Base-by-base conservation (phyloP, 2,329 filamentous ascomycete species). In the Botrytis galanthina region DNA sequence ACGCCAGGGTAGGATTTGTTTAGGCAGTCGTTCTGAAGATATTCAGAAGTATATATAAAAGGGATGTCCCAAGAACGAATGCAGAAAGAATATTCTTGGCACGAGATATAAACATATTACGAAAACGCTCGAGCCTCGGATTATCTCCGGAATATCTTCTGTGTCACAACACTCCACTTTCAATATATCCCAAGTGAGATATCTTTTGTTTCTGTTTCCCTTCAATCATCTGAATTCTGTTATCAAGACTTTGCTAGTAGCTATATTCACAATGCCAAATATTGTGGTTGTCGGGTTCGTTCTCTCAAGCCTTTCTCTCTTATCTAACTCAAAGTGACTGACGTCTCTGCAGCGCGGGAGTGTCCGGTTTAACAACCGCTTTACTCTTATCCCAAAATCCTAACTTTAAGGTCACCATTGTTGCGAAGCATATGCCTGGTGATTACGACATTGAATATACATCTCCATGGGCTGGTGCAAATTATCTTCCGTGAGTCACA, bases 391-490 rank as follows among this genome's bases (percentile, higher is more conserved):
- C 90, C 20, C 85, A 85, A 74, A 86, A 89, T 77, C 82, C 84
- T 8, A 79, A 82, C 18, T 86, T 90, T 77, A 84, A 85, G 39
- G 83, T 97, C 76, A 94, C 92, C 0, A 85, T 97, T 51, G 85
- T 94, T 46, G 92, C 93, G 8, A 97, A 95, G 80, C 92, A 97
- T 81, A 96, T 97, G 92, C 95, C 95, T 0, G 95, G 95, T 51
- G 95, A 98, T 84, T 96, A 95, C 82, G 92, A 95, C 77, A 91
- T 95, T 77, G 92, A 97, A 85, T 98, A 97, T 81, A 91, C 93
- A 0, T 97, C 93, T 9, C 94, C 93, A 0, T 97, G 93, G 92
- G 94, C 94, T 5, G 94, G 94, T 22, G 94, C 93, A 75, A 95
- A 96, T 80, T 91, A 90, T 79, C 82, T 92, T 74, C 93, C 92